Evolutionary conservation across 2,329 filamentous ascomycete genomes (phyloP), one percentile per base, ranked within the genome.

Genomic region (Cladosporium sphaerospermum): DNA sequence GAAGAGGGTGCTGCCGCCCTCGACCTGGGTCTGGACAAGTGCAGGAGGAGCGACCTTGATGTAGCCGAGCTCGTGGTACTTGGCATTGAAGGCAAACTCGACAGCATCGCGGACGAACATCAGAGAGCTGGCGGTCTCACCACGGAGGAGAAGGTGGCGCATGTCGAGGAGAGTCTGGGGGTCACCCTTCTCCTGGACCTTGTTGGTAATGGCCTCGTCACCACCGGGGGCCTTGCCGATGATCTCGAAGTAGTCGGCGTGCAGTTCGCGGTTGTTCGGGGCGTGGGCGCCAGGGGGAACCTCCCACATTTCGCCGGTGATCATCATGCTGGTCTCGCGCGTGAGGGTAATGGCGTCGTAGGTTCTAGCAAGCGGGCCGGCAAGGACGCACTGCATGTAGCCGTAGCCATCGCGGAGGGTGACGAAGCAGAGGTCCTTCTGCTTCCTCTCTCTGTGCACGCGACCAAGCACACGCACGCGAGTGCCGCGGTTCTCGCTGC

Each of bases 1-100:
- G 80, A 96, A 97, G 36, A 97, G 83, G 3, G 91, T 96, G 62
- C 88, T 83, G 53, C 91, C 91, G 60, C 91, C 91, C 74, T 97
- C 91, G 67, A 95, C 88, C 74, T 96, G 87, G 14, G 92, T 97
- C 76, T 95, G 93, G 56, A 96, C 93, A 71, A 95, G 85, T 32
- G 89, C 89, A 2, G 91, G 91, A 10, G 91, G 91, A 45, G 85
- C 86, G 59, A 96, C 90, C 74, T 96, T 91, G 65, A 85, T 79
- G 70, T 92, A 79, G 58, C 83, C 79, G 62, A 85, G 74, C 68
- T 93, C 87, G 65, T 86, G 82, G 76, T 89, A 96, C 36, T 83
- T 80, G 65, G 83, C 78, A 69, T 85, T 79, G 76, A 96, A 96
- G 10, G 90, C 88, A 60, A 80, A 82, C 69, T 95, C 84, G 51